Evolutionary conservation across 2,329 filamentous ascomycete genomes (phyloP), one percentile per base, ranked within the genome.

Genomic region (Trichoderma guizhouense): DNA sequence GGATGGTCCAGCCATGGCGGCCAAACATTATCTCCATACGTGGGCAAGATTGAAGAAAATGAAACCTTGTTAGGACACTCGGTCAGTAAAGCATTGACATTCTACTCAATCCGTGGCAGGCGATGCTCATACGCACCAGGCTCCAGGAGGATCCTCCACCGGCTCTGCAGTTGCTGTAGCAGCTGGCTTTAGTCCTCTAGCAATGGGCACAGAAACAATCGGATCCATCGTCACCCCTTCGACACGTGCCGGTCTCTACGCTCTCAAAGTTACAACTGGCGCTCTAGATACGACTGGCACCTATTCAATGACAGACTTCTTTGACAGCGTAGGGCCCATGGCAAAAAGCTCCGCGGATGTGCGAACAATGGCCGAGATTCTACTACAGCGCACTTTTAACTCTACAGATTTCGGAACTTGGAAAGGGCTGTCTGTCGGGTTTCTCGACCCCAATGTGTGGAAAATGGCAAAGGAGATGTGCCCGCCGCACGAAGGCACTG

Each of bases 141-240:
- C 74, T 1, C 79, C 80, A 1, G 78, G 78, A 0, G 80, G 80
- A 34, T 82, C 78, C 0, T 81, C 79, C 1, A 72, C 76, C 2
- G 80, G 80, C 24, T 80, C 80, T n/a, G 79, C 77, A 12, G 79
- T 81, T 3, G 76, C 76, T 4, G 76, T 80, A 0, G 76, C 79
- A 0, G 78, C 79, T 4, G 79, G 80, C 0, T 79, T 78, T 30
- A 72, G 71, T 32, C 79, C 80, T 32, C 72, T 82, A 5, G 76
- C 78, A 9, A 76, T 81, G 30, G 79, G 76, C 8, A 79, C 78
- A 21, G 79, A 82, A 72, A 81, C 80, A 7, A 74, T 77, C 12
- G 79, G 79, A 5, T 81, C 77, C 1, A 75, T 79, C 21, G 72
- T 79, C 24, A 75, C 74, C 1, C 76, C 77, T 0, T 55, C 76